A percentile compares a stretch with the other conserved stretches of the same genome.
Evolutionary conservation across 345 rosid genomes (phyloP).

Genomic region (Pistacia atlantica): DNA sequence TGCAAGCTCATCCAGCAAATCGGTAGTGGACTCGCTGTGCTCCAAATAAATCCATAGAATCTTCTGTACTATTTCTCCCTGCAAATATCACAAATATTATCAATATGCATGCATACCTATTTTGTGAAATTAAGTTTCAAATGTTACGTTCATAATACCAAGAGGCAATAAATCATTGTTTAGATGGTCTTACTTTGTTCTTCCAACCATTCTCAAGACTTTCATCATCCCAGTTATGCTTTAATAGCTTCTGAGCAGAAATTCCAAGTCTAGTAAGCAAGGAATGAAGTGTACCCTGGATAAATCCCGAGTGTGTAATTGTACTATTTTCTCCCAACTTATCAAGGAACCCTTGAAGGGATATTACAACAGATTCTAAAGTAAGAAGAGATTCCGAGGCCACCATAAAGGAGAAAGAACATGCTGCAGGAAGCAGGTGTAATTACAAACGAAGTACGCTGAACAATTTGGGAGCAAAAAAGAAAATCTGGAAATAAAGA

Average conservation of each 20-base stretch:
- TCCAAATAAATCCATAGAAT: slow-evolving; percentile 68
- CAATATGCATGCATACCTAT: slow-evolving; percentile 11
- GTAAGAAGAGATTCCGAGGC: slow-evolving; percentile 69
- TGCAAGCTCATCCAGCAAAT: slow-evolving; percentile 70
- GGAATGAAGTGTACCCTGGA: slow-evolving; percentile 37
- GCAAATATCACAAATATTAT: slow-evolving; percentile 25
- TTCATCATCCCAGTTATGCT: slow-evolving; percentile 55
- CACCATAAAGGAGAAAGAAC: slow-evolving; percentile 66
- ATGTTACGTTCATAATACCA: slow-evolving; percentile 4
- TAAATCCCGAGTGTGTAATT: slow-evolving; percentile 23
- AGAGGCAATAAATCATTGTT: slow-evolving; percentile 18
- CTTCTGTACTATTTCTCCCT: slow-evolving; percentile 77
- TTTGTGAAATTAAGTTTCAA: slow-evolving; percentile 9
- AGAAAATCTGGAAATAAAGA: slow-evolving; percentile 13
- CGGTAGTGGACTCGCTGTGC: slow-evolving; percentile 56
- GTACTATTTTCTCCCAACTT: slow-evolving; percentile 42
- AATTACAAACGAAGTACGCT: slow-evolving; percentile 3
- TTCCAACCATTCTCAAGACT: slow-evolving; percentile 68
- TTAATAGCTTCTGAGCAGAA: slow-evolving; percentile 69
- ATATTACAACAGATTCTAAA: slow-evolving; percentile 55
- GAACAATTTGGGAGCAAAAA: not conserved
- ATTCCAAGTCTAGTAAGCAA: slow-evolving; percentile 52
- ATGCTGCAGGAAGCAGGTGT: slow-evolving; percentile 55
- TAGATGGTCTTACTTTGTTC: slow-evolving; percentile 58
- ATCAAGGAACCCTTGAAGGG: slow-evolving; percentile 41